phyloP scores from a whole-genome alignment of 306 rosid species.

The Mucuna pruriens region DNA sequence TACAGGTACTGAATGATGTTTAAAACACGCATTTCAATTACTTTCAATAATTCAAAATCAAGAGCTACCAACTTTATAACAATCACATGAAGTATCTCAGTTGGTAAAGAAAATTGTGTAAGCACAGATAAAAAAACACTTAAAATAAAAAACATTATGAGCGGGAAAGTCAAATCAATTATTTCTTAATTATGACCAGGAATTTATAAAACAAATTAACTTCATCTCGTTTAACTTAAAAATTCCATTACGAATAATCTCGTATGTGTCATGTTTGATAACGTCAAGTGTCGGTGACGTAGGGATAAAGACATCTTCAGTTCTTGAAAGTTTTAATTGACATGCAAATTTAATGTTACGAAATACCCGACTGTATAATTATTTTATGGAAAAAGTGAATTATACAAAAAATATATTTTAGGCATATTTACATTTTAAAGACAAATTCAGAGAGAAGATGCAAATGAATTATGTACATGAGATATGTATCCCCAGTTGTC shows the following conservation, averaged over 20 bases:
- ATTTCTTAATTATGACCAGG: no score
- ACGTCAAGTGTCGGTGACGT: not conserved
- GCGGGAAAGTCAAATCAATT: no score
- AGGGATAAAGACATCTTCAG: not conserved
- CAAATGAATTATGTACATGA: constrained; percentile 38
- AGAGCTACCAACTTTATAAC: no score
- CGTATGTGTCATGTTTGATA: not conserved
- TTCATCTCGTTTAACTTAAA: not conserved
- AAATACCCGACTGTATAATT: constrained; percentile 6
- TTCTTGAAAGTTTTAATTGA: not conserved
- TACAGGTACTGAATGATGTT: no score
- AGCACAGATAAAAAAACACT: no score
- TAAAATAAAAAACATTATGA: no score
- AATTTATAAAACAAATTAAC: not conserved
- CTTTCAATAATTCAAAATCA: no score
- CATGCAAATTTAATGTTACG: not conserved
- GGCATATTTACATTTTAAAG: constrained; percentile 50
- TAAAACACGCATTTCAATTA: no score
- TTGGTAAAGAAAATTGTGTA: no score
- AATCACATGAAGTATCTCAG: no score
- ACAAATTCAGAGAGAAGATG: constrained; percentile 26
- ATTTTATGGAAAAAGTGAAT: not conserved
- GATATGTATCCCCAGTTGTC: constrained; percentile 30
- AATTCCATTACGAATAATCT: not conserved
- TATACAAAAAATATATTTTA: constrained; percentile 38